These are phyloP conservation scores for Jackrogersella minutella DNA, from an alignment of 495 filamentous ascomycete genomes.

Conservation along the genomic window DNA sequence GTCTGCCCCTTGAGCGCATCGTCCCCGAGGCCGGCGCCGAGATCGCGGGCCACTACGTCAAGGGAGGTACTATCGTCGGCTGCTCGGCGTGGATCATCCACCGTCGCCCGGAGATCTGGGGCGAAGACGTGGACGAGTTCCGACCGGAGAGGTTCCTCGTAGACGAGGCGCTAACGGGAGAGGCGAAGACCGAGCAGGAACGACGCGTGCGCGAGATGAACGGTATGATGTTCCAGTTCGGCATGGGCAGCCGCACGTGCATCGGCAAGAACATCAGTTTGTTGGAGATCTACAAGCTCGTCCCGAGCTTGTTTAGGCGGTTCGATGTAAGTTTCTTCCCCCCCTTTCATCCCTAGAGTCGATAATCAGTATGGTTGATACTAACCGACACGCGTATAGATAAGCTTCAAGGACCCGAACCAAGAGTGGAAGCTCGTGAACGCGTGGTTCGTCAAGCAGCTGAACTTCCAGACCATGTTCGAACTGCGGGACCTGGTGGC, in stretches of 20 bases:
- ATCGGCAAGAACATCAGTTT: conserved; percentile 77
- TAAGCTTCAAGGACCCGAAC: conserved; percentile 63
- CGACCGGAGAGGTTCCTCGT: conserved; percentile 68
- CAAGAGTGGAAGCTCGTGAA: conserved; percentile 73
- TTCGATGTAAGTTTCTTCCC: conserved; percentile 63
- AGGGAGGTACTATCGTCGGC: conserved; percentile 71
- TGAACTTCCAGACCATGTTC: conserved; percentile 68
- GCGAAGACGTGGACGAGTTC: conserved; percentile 63
- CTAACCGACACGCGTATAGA: conserved; percentile 47
- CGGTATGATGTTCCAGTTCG: conserved; percentile 68
- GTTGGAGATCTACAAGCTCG: conserved; percentile 81
- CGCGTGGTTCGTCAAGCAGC: conserved; percentile 77
- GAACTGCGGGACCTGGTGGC: conserved; percentile 54
- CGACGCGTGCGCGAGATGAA: conserved; percentile 63
- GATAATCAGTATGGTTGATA: background rate
- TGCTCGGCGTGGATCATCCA: conserved; percentile 71
- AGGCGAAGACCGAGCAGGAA: conserved; percentile 50
- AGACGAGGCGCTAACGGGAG: conserved; percentile 39
- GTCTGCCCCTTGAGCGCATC: conserved; percentile 69
- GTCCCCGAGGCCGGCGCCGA: conserved; percentile 65
- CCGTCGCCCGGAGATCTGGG: conserved; percentile 64
- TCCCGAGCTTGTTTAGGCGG: conserved; percentile 73
- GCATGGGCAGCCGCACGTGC: conserved; percentile 67
- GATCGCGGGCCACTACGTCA: conserved; percentile 62
- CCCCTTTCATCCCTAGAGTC: background rate